Base-by-base conservation (phyloP, 257 asterid genomes). In the Solanum clarkiae region DNA sequence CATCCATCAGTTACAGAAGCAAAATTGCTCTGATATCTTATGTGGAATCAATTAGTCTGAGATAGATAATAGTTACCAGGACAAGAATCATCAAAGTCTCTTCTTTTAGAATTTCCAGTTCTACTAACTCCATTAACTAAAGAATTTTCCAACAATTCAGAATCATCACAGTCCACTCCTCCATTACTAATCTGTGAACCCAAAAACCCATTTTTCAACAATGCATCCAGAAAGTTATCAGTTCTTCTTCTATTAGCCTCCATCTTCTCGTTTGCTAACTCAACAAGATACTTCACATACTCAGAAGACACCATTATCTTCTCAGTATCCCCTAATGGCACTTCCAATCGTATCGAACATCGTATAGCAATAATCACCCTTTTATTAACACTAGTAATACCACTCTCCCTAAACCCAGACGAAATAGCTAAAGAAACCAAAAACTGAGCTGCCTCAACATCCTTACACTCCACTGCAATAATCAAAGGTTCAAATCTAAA, bases 371-470 rank as follows among this genome's bases (percentile, higher is more conserved):
- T 87, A 47, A 95, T 97, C 49, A 92, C 91, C 82, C 99, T 91
- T 91, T 94, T 96, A 65, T 93, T 92, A 77, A 87, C 93, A 86
- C 92, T 92, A 7, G 99, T 97, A 86, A 97, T 94, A 80, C 99
- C 99, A 85, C 98, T 94, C 94, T 97, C 99, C 74, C 98, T 92
- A 89, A 97, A 97, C 84, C 99, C 99, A 72, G 90, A 91, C 3
- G 95, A 89, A 66, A 97, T 92, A 26, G 99, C 98, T 17, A 94
- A 87, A 13, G 97, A 91, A 83, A 97, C 98, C 90, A 97, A 84
- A 20, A 26, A 86, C 80, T 91, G 95, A 82, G 98, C 98, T 10
- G 97, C 91, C 81, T 87, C 92, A 2, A 95, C 45, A 62, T 91
- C 92, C 29, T 87, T 93, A 84, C 96, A 93, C 91, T 97, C 98